Evolutionary conservation across 2,329 filamentous ascomycete species (phyloP).

Genomic region (Emmonsiellopsis sp.): DNA sequence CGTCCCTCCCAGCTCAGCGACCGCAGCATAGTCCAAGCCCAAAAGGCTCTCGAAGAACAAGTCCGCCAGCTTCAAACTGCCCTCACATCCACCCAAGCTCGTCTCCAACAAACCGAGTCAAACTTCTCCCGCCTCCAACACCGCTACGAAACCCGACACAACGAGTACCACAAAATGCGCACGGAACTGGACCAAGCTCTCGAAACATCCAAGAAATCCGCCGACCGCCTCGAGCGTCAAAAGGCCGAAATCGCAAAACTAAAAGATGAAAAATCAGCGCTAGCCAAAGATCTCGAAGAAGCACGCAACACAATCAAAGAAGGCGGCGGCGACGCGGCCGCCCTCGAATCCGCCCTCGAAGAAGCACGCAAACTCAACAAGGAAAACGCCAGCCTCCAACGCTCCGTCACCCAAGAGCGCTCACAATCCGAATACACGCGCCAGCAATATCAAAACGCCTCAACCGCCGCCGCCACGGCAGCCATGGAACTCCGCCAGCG

Average conservation of each 20-base stretch:
- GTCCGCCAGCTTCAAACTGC: conserved; percentile 22
- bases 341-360: conserved; percentile 25
- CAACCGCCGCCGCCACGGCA: conserved; percentile 34
- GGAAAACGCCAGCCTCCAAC: conserved; percentile 26
- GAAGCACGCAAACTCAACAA: conserved; percentile 29
- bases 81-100: conserved; percentile 18
- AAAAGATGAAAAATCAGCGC: conserved; percentile 30
- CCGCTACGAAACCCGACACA: conserved; percentile 35
- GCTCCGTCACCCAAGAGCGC: conserved; percentile 32
- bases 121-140: conserved; percentile 30
- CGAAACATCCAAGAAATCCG: conserved; percentile 20
- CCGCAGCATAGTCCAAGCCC: conserved; percentile 23
- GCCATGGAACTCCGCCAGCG: conserved; percentile 30
- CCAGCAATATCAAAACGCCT: conserved; percentile 39
- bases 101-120: conserved; percentile 25
- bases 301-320: conserved; percentile 31
- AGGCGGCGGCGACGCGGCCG: conserved; percentile 29
- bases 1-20: conserved; percentile 21
- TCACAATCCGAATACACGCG: conserved; percentile 39
- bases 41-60: conserved; percentile 22
- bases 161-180: conserved; percentile 28
- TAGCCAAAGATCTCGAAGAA: conserved; percentile 31
- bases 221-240: conserved; percentile 24
- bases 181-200: conserved; percentile 27
- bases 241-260: conserved; percentile 30